Evolutionary conservation across 139 green algal genomes (phyloP).

Genomic region (Tetradesmus obliquus): DNA sequence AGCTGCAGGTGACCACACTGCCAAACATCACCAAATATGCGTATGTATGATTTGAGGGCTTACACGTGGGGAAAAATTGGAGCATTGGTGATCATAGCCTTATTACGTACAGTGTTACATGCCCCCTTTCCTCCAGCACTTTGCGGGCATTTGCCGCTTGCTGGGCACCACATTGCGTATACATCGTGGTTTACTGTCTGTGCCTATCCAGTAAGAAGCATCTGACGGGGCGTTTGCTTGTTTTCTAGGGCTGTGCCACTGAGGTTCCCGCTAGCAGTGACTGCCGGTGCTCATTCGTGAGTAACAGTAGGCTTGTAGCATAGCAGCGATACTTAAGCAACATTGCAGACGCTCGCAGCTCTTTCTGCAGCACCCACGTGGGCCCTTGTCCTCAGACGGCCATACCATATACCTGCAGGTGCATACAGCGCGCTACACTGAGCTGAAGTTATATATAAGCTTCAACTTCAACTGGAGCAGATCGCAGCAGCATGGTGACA

Average conservation of each 20-base stretch:
- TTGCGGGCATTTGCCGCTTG: no score
- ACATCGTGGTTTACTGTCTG: no score
- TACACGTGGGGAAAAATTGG: background rate
- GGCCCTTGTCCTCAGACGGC: background rate
- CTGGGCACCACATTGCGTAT: no score
- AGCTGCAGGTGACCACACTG: background rate
- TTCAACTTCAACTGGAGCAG: background rate
- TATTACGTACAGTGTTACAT: background rate
- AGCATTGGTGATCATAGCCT: background rate
- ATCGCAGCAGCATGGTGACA: background rate
- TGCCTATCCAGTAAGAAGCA: background rate
- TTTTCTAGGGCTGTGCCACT: background rate
- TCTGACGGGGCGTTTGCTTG: background rate
- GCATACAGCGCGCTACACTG: background rate
- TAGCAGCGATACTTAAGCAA: background rate
- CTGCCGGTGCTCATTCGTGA: background rate
- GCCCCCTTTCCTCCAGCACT: no score
- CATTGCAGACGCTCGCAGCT: background rate
- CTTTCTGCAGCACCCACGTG: background rate
- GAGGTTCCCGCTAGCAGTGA: background rate
- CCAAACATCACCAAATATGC: background rate
- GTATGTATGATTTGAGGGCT: background rate
- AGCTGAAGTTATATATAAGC: background rate
- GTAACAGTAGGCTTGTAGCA: no score
- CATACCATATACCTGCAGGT: background rate